Conservation (phyloP, 2,329 filamentous ascomycete genomes). For the Pseudocercospora crystallina region DNA sequence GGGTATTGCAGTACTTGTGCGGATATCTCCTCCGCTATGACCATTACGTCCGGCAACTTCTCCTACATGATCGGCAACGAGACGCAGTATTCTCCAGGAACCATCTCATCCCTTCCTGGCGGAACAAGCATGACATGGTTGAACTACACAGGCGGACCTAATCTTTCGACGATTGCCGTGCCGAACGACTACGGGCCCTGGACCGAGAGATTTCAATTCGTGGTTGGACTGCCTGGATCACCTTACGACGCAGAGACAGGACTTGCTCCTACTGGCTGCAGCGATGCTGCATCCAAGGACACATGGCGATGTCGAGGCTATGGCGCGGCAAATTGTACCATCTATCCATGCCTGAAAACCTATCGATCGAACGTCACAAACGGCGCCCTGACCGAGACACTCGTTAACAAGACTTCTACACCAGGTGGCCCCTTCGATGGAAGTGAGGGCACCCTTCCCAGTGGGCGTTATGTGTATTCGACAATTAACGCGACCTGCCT, state of each 20-base stretch:
- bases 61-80: not conserved
- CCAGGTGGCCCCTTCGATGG: not conserved
- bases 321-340: conserved; percentile 5
- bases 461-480: not conserved
- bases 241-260: not conserved
- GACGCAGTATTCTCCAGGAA: not conserved
- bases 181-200: not conserved
- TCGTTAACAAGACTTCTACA: not conserved
- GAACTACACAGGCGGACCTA: not conserved
- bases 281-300: conserved; percentile 1
- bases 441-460: not conserved
- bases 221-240: not conserved
- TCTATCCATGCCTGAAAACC: conserved; percentile 9
- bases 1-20: conserved; percentile 8
- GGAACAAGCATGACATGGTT: not conserved
- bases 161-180: conserved; percentile 1
- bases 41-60: not conserved
- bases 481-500: conserved; percentile 5
- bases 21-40: conserved; percentile 2
- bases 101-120: not conserved
- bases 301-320: conserved; percentile 14
- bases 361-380: conserved; percentile 3
- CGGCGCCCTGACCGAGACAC: conserved; percentile 1
- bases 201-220: not conserved
- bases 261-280: not conserved